Conservation (phyloP, 192 early-diverging fungal species). For the Coemansia umbellata region DNA sequence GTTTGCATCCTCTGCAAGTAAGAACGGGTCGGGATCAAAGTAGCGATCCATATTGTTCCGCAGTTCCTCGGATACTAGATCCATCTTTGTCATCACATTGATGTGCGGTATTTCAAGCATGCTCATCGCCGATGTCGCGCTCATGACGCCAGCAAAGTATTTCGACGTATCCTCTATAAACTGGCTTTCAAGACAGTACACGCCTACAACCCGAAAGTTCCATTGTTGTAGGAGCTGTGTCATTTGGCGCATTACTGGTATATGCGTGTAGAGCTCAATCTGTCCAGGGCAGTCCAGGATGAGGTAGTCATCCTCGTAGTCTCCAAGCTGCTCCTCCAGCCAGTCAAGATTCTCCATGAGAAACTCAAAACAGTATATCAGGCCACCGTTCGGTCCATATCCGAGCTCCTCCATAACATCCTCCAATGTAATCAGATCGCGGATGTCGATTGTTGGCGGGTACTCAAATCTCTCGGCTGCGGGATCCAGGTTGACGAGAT, state of each 20-base stretch:
- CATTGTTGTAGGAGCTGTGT: conserved; percentile 63
- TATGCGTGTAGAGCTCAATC: conserved; percentile 98
- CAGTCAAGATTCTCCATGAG: conserved; percentile 94
- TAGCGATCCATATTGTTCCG: conserved; percentile 70
- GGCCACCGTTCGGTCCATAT: conserved; percentile 95
- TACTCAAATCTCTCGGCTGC: conserved; percentile 97
- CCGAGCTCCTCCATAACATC: conserved; percentile 97
- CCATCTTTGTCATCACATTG: conserved; percentile 98
- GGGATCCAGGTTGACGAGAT: conserved; percentile 96
- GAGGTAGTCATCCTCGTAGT: conserved; percentile 93
- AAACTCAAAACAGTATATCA: conserved; percentile 97
- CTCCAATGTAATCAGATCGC: conserved; percentile 93
- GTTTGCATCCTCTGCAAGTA: conserved; percentile 83
- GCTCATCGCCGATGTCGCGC: conserved; percentile 93
- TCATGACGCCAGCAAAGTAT: conserved; percentile 95
- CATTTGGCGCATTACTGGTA: conserved; percentile 87
- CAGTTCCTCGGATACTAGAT: conserved; percentile 67
- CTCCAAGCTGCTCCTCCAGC: conserved; percentile 89
- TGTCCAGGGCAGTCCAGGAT: conserved; percentile 98
- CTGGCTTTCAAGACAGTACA: conserved; percentile 91
- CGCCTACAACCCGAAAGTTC: conserved; percentile 85
- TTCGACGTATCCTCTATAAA: conserved; percentile 95
- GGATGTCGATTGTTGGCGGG: conserved; percentile 82
- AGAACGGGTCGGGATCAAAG: conserved; percentile 84
- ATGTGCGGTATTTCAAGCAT: conserved; percentile 97